Percentiles rank a stretch among this genome's conserved stretches.
Evolutionary conservation across 441 rosid species (phyloP).

Genomic region (Populus tomentosa): DNA sequence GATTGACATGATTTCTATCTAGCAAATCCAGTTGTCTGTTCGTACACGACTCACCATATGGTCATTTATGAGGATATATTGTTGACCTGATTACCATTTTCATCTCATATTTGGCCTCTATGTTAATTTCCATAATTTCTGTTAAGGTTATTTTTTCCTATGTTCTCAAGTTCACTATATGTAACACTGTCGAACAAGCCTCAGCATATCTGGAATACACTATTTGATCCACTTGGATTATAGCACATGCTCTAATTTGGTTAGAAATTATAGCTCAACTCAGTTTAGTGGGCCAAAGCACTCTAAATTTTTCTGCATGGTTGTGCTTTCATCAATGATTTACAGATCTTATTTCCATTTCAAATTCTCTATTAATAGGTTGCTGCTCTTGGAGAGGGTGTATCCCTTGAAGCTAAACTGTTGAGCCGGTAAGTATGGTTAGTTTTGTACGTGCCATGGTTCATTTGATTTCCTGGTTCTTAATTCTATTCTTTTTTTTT

Average conservation of each 20-base stretch:
- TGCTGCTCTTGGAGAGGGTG: constrained; percentile 96
- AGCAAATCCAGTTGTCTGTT: background rate
- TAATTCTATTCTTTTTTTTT: constrained; percentile 1
- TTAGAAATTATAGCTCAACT: too few relatives aligned
- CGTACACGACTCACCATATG: background rate
- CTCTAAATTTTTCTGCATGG: background rate
- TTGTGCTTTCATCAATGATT: background rate
- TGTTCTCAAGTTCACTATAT: background rate
- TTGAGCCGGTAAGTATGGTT: constrained; percentile 49
- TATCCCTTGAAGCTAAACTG: constrained; percentile 88
- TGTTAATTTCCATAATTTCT: background rate
- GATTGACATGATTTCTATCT: background rate
- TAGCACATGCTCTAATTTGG: background rate
- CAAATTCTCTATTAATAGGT: constrained; percentile 40
- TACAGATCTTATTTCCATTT: constrained; percentile 3
- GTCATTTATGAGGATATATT: background rate
- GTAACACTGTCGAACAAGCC: background rate
- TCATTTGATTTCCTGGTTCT: constrained; percentile 15
- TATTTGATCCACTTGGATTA: background rate
- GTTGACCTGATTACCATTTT: background rate
- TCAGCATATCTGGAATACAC: background rate
- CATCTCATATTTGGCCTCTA: background rate
- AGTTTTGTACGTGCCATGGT: constrained; percentile 3
- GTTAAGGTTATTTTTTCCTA: background rate
- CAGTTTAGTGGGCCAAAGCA: background rate